Base-by-base conservation (phyloP, 495 filamentous ascomycete species). In the Tetracladium setigerum region DNA sequence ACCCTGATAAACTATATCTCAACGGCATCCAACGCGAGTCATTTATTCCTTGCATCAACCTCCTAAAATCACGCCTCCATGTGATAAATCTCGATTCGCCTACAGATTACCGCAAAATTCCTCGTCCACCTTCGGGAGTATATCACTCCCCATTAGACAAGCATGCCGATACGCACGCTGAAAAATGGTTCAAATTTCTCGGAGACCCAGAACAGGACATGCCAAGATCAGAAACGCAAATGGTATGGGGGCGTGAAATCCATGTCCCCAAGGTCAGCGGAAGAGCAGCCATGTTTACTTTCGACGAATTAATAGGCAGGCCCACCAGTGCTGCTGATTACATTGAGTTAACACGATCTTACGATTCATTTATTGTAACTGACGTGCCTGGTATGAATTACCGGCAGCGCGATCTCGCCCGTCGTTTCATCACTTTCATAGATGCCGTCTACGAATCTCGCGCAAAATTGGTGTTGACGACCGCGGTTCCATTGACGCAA, bases 41-140 rank as follows among this genome's bases (percentile, higher is more conserved):
- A 15, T 98, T 98, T 62, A 82, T 98, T 49, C 92, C 92, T 2
- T 95, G 89, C 55, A 98, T 98, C 62, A 86, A 86, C 47, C 82
- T 98, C 9, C 77, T 98, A 30, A 88, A 95, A 58, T 76, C 71
- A 43, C 76, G 81, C 6, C 77, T 98, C 19, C 77, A 82, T 36
- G 87, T 98, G 38, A 84, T 98, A 58, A 96, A 95, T 66, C 78
- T 98, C 39, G 84, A 97, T 68, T 95, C 89, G 2, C 81, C 84
- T 12, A 98, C 91, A 13, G 92, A 98, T 67, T 98, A 98, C 69
- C 86, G 92, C 49, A 95, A 95, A 64, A 89, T 98, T 52, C 89
- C 91, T 15, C 82, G 91, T 2, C 94, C 94, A 12, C 86, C 89
- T 0, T 91, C 89, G 8, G 90, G 86, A 19, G 92, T 97, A 39